Base-by-base conservation (phyloP, 2,329 filamentous ascomycete species). In the Penicillium sp. region DNA sequence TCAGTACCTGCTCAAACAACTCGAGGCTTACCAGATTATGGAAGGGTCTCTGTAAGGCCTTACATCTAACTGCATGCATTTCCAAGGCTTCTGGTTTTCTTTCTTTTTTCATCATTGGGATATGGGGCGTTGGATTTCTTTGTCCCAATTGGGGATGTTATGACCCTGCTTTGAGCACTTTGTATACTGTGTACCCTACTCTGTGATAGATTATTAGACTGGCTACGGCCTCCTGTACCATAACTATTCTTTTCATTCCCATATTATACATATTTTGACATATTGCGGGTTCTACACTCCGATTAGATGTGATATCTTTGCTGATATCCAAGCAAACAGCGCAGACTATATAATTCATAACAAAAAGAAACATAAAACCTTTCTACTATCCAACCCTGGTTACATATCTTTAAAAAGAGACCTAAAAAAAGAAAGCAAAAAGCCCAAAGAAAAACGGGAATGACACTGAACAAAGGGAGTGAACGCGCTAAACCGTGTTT, bases 1-100 rank as follows among this genome's bases (percentile, higher is more conserved):
- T 69, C 91, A 97, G 72, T 85, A 84, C 53, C 75, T 97, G 49
- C 72, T 97, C 64, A 83, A 85, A 62, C 81, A 84, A 69, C 78
- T 97, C 57, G 85, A 90, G 52, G 59, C 70, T n/a, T 71, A 75
- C 60, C 70, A 66, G 38, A 50, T 45, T n/a, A 29, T 52, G 9
- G 57, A 60, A 24, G 65, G 64, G 45, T 32, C 49, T 34, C 49
- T 60, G 39, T 61, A 51, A 57, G 53, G 21, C 34, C n/a, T 47
- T 47, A 28, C 45, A 46, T 46, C 35, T 31, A 21, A 39, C 34
- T 41, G 34, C 34, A 54, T 59, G 51, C 48, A 53, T 53, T 54
- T 42, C 35, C 33, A 35, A 45, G 33, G 35, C 37, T 47, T 41
- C 39, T 40, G 42, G 52, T 51, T 49, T 55, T 22, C 22, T n/a